Evolutionary conservation across 768 basidiomycete species (phyloP), one percentile per base, ranked within the genome.

Genomic region (Sarcomyxa edulis): DNA sequence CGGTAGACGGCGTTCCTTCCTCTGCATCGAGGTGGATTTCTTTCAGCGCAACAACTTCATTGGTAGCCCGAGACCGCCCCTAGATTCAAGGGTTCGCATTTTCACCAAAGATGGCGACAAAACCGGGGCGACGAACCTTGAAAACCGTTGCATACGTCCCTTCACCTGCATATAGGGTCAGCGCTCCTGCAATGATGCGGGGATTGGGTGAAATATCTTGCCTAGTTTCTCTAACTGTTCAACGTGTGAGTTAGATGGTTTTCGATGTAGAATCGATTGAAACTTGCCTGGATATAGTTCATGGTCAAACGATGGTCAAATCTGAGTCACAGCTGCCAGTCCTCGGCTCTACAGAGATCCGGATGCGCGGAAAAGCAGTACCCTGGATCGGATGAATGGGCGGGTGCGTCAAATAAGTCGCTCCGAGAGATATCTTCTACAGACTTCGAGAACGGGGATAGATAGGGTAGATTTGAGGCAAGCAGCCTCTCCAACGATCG

Each of bases 21-120:
- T 99, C 96, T 4, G 96, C 89, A 68, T 99, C 96, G 44, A 99
- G 85, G 55, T 98, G 94, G 48, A 99, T 99, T 68, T 99, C 96
- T 62, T 99, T 99, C 40, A 99, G 63, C 9, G 96, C 96, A 12
- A 99, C 96, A 37, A 96, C 91, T 61, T 98, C 96, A 52, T 96
- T 96, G n/a, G 94, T 98, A 22, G 92, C 92, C 44, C 94, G 72
- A 15, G 93, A 96, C 46, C 95, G 84, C 11, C 96, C 96, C 89
- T 92, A 39, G n/a, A 15, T 23, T 12, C 7, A 32, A 33, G 43
- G 7, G 18, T 16, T 48, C 35, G 21, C 20, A 43, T n/a, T n/a
- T n/a, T n/a, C n/a, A 5, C 20, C 11, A 40, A 32, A 22, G 6
- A 19, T 15, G 7, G 30, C n/a, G 16, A 30, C 12, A 3, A 35